These are phyloP conservation scores for Paraglomus occultum DNA, from an alignment of 192 early-diverging fungal genomes.

Conservation along the genomic window DNA sequence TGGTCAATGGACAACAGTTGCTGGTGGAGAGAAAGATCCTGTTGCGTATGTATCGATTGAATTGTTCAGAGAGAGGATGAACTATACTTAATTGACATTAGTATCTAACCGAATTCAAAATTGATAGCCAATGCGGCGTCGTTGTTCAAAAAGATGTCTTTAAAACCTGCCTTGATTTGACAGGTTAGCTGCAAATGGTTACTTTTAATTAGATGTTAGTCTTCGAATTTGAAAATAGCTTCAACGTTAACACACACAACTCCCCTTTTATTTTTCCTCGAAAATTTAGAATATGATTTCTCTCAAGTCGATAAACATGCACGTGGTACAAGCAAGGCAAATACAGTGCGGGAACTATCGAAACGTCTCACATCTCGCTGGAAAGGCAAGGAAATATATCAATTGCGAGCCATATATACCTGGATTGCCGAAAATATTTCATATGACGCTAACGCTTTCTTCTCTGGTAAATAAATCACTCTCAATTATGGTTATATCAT, in stretches of 20 bases:
- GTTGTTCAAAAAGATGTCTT: background rate
- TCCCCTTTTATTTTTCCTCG: background rate
- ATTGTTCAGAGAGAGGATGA: no score
- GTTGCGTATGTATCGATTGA: no score
- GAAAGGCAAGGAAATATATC: constrained; percentile 35
- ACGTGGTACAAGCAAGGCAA: constrained; percentile 31
- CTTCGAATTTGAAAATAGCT: no score
- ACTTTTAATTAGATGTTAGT: no score
- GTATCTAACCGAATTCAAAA: no score
- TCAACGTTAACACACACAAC: no score
- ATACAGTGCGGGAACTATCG: constrained; percentile 33
- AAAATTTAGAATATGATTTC: constrained; percentile 31
- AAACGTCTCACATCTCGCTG: constrained; percentile 48
- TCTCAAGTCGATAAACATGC: constrained; percentile 42
- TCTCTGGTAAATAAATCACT: constrained; percentile 38
- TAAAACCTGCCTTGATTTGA: constrained; percentile 7
- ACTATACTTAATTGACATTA: no score
- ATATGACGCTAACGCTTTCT: constrained; percentile 48
- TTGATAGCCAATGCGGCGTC: background rate
- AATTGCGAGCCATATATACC: constrained; percentile 51
- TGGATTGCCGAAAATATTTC: constrained; percentile 54
- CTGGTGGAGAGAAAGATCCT: no score
- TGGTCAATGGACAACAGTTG: no score
- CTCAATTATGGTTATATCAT: constrained; percentile 7
- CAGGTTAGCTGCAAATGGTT: background rate